Conservation (phyloP, 1,139 yeast genomes). For the Candida dubliniensis region DNA sequence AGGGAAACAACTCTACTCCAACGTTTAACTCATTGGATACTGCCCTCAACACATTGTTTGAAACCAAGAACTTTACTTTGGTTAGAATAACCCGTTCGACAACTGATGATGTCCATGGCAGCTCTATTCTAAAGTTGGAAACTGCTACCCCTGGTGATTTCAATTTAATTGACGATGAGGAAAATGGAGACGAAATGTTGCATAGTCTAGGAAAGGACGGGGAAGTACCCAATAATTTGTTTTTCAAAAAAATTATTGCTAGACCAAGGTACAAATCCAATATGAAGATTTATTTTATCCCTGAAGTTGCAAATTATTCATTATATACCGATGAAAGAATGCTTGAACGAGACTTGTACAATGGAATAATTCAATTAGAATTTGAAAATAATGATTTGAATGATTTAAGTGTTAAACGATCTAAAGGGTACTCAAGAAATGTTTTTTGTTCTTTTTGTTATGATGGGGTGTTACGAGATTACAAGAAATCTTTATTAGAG, state of each 20-base stretch:
- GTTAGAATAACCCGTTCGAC: conserved; percentile 57
- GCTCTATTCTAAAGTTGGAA: conserved; percentile 51
- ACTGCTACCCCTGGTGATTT: conserved; percentile 55
- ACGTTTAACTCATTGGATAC: conserved; percentile 48
- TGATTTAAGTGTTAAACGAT: conserved; percentile 5
- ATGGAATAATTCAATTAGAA: conserved; percentile 44
- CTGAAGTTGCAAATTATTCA: conserved; percentile 31
- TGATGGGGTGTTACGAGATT: conserved; percentile 20
- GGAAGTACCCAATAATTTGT: conserved; percentile 47
- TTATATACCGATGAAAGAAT: conserved; percentile 51
- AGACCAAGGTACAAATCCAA: conserved; percentile 53
- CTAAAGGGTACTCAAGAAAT: conserved; percentile 8
- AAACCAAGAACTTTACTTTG: conserved; percentile 41
- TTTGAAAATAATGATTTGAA: conserved; percentile 6
- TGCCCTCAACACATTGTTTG: conserved; percentile 46
- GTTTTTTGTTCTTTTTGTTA: conserved; percentile 28
- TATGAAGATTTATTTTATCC: conserved; percentile 49
- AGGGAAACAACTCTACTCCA: conserved; percentile 19
- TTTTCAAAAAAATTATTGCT: conserved; percentile 47
- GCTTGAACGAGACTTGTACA: conserved; percentile 51
- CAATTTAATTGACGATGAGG: conserved; percentile 50
- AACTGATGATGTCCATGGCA: conserved; percentile 50
- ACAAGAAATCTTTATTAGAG: conserved; percentile 14
- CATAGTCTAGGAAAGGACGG: conserved; percentile 39
- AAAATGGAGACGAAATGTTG: conserved; percentile 42